Evolutionary conservation across 2,329 filamentous ascomycete genomes (phyloP), one percentile per base, ranked within the genome.

Genomic region (Neopestalotiopsis sp.): DNA sequence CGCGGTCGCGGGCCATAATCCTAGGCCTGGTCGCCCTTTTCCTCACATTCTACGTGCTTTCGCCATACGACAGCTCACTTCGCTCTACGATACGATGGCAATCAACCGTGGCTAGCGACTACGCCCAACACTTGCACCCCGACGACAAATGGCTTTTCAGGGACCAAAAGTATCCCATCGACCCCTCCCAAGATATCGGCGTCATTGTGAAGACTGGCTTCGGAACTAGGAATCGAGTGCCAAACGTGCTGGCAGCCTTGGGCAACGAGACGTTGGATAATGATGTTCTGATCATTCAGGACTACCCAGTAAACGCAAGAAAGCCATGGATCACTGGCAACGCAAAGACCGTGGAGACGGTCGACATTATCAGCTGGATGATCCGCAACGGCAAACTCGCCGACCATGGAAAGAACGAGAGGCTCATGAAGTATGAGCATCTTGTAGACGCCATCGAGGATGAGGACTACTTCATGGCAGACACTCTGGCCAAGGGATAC

Each of bases 131-230:
- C 38, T 70, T 70, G 57, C 71, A 71, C 62, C 76, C 78, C 4
- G 75, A 76, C 73, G 84, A 86, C 68, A 79, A 80, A 38, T 85
- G 83, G 81, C 76, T 87, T 20, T 79, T 77, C 71, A 71, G 76
- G 72, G 71, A 78, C 65, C 79, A 80, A n/a, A 71, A 70, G n/a
- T 81, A 82, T 67, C 80, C 83, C 3, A 76, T 88, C 67, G 80
- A 86, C 67, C 76, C 84, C 45, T 76, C 77, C 65, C 77, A 78
- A 49, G 86, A 88, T 67, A 81, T 88, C 7, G 85, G 82, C 40
- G 80, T 86, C 71, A 81, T 89, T 64, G 77, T 89, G 71, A 89
- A 89, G 77, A 88, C 86, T 4, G 87, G 87, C 38, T 88, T 86
- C 74, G 87, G 86, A 67, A 88, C 87, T 20, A 82, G 82, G 61